Conservation (phyloP, 1,284 basidiomycete species). For the Amylostereum areolatum region DNA sequence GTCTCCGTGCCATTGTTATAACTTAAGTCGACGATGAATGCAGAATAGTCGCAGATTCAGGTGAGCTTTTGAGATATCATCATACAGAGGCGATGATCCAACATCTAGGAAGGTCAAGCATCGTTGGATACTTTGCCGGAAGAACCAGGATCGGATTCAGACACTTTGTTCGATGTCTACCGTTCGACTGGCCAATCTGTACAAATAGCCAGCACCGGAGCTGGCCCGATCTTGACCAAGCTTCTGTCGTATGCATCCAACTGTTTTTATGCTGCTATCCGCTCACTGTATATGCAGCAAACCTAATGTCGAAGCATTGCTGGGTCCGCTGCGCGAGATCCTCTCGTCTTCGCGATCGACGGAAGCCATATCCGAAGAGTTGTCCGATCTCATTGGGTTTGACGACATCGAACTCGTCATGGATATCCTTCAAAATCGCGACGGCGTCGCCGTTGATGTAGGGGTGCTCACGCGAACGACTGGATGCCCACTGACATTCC, state of each 20-base stretch:
- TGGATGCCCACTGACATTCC: no score
- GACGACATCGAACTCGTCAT: conserved; percentile 73
- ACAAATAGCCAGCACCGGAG: not conserved
- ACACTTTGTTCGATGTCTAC: conserved; percentile 20
- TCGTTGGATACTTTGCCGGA: conserved; percentile 6
- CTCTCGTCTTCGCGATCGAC: conserved; percentile 33
- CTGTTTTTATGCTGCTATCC: conserved; percentile 7
- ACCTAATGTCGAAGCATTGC: conserved; percentile 22
- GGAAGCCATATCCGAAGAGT: conserved; percentile 74
- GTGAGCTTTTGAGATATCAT: no score
- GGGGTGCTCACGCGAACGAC: not conserved
- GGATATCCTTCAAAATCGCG: conserved; percentile 49
- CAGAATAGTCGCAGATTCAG: no score
- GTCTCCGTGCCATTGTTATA: no score
- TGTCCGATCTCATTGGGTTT: conserved; percentile 83
- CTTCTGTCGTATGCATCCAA: conserved; percentile 27
- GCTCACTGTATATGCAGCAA: conserved; percentile 20
- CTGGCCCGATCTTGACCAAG: conserved; percentile 16
- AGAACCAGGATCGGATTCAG: conserved; percentile 14
- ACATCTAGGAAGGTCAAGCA: no score
- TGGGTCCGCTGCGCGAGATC: conserved; percentile 22
- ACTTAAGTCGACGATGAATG: no score
- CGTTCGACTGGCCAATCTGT: not conserved
- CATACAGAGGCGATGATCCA: no score
- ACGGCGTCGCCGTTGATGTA: conserved; percentile 24